Evolutionary conservation across 2,329 filamentous ascomycete species (phyloP).

Genomic region (Beauveria medogensis): DNA sequence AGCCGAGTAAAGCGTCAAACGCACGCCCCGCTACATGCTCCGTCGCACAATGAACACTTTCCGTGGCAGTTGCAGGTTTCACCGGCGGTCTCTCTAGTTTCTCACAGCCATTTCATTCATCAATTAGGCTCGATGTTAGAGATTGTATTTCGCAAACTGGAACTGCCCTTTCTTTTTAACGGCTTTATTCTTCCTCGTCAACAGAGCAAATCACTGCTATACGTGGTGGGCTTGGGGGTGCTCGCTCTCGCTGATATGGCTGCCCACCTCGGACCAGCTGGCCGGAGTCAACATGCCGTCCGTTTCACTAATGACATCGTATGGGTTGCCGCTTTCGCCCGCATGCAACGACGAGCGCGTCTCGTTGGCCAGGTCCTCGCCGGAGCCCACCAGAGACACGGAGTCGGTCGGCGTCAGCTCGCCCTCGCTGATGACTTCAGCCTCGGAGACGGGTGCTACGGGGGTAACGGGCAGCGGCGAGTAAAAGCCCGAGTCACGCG

Average conservation of each 20-base stretch:
- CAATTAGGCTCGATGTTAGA: too few species aligned
- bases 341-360: conserved; percentile 30
- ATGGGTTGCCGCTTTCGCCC: conserved; percentile 32
- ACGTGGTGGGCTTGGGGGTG: conserved; percentile 2
- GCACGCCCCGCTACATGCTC: too few species aligned
- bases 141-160: too few species aligned
- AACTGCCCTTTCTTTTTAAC: too few species aligned
- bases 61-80: too few species aligned
- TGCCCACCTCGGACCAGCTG: conserved; percentile 59
- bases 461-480: conserved; percentile 50
- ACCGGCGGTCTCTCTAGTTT: too few species aligned
- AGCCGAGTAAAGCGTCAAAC: too few species aligned
- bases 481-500: conserved; percentile 51
- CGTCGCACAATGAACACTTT: too few species aligned
- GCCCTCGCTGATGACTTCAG: conserved; percentile 43
- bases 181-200: too few species aligned
- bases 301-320: conserved; percentile 52
- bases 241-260: conserved; percentile 51
- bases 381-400: conserved; percentile 44
- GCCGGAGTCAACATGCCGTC: conserved; percentile 51
- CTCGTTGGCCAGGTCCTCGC: conserved; percentile 39
- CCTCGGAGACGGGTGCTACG: conserved; percentile 40
- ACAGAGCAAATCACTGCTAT: background rate
- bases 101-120: too few species aligned
- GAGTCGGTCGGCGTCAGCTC: conserved; percentile 53